These are phyloP conservation scores for Alternaria ventricosa DNA, from an alignment of 2,329 filamentous ascomycete species.

Conservation along the genomic window DNA sequence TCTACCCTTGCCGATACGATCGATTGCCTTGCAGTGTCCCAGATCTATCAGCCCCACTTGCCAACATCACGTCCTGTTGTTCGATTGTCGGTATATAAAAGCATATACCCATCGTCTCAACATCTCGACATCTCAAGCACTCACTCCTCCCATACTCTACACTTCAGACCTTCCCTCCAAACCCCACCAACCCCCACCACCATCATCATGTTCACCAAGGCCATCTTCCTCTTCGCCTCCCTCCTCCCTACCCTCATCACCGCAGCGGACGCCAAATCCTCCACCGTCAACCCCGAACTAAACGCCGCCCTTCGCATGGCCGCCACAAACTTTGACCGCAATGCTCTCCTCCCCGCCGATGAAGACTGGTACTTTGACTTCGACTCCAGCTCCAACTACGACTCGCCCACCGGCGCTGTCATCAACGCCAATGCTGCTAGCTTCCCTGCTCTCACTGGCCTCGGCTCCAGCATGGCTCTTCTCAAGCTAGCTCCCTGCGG, in stretches of 20 bases:
- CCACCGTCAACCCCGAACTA: constrained; percentile 50
- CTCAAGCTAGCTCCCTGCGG: constrained; percentile 58
- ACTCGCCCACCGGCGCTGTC: constrained; percentile 57
- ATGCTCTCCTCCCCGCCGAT: constrained; percentile 50
- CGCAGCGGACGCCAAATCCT: constrained; percentile 43
- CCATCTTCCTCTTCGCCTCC: constrained; percentile 13
- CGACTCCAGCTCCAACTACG: constrained; percentile 51
- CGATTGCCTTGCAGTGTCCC: background rate
- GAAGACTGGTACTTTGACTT: constrained; percentile 61
- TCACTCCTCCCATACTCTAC: background rate
- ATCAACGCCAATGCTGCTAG: constrained; percentile 61
- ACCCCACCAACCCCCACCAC: background rate
- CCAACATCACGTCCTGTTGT: background rate
- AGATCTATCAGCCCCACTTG: background rate
- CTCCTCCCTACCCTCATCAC: constrained; percentile 23
- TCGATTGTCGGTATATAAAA: background rate
- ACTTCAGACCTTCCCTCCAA: background rate
- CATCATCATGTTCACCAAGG: constrained; percentile 2
- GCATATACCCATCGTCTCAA: background rate
- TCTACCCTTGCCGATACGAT: constrained; percentile 2
- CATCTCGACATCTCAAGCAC: background rate
- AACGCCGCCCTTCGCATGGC: constrained; percentile 47
- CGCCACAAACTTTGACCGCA: constrained; percentile 56
- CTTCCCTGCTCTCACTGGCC: constrained; percentile 56
- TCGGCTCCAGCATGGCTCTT: constrained; percentile 57